Evolutionary conservation across 2,329 filamentous ascomycete genomes (phyloP).

Genomic region (Thermothelomyces thermophilus): DNA sequence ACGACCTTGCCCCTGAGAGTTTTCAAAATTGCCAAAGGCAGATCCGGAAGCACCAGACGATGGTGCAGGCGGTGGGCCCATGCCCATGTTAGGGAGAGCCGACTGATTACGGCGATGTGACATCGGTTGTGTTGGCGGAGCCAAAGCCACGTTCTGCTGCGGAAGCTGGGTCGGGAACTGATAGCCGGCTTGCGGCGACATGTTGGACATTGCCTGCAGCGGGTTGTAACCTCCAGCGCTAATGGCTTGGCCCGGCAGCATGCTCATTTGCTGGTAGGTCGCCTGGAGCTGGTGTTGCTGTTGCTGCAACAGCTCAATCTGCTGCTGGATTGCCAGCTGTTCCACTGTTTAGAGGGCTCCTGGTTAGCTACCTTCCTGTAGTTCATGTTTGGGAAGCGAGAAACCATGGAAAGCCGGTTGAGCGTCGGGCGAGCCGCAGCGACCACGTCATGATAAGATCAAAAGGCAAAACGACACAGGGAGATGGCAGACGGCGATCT

Average conservation of each 20-base stretch:
- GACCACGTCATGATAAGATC: neutral
- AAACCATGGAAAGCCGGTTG: neutral
- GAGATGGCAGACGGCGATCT: slow-evolving; percentile 35
- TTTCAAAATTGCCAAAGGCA: slow-evolving; percentile 72
- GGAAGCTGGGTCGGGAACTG: slow-evolving; percentile 78
- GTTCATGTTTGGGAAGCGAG: neutral
- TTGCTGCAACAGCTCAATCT: slow-evolving; percentile 94
- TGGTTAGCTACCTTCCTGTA: slow-evolving; percentile 22
- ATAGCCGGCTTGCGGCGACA: slow-evolving; percentile 74
- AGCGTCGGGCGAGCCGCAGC: too few species aligned
- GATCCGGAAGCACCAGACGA: slow-evolving; percentile 82
- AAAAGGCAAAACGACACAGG: neutral
- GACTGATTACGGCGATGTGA: slow-evolving; percentile 98
- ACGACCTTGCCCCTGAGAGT: slow-evolving; percentile 50
- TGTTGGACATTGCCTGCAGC: slow-evolving; percentile 72
- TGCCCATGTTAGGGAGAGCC: slow-evolving; percentile 77
- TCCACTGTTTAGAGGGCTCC: slow-evolving; percentile 59
- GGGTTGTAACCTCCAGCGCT: slow-evolving; percentile 68
- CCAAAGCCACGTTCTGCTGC: slow-evolving; percentile 68
- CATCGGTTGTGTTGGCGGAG: slow-evolving; percentile 67
- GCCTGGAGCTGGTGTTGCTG: slow-evolving; percentile 97
- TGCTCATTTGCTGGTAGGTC: slow-evolving; percentile 94
- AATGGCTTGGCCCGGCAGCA: slow-evolving; percentile 76
- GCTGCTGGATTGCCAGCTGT: slow-evolving; percentile 94
- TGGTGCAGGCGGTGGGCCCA: slow-evolving; percentile 68